These are phyloP conservation scores for Pelargonium australe DNA, from an alignment of 441 rosid genomes.

Conservation along the genomic window DNA sequence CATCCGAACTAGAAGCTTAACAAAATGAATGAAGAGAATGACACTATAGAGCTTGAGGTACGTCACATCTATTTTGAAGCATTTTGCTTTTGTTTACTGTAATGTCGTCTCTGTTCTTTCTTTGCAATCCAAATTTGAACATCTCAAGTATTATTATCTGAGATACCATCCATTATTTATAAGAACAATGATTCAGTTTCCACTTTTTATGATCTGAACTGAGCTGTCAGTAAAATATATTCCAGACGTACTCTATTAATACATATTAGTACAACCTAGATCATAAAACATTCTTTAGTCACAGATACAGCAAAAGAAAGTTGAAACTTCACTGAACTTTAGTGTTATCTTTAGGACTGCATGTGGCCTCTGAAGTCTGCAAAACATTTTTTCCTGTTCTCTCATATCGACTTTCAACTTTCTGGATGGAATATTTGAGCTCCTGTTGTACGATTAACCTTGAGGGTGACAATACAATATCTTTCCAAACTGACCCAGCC, in stretches of 20 bases:
- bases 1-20: not conserved
- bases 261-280: constrained; percentile 18
- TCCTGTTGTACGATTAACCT: constrained; percentile 41
- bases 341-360: not conserved
- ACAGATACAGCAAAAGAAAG: constrained; percentile 12
- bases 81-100: not conserved
- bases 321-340: constrained; percentile 11
- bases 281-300: constrained; percentile 16
- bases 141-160: not conserved
- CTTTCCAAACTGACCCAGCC: constrained; percentile 64
- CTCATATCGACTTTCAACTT: constrained; percentile 29
- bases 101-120: not conserved
- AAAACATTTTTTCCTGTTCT: not conserved
- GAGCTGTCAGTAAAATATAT: constrained; percentile 11
- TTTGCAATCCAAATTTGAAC: not conserved
- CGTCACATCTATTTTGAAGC: not conserved
- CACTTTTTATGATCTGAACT: constrained; percentile 12
- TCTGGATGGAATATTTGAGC: constrained; percentile 36
- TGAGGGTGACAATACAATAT: constrained; percentile 38
- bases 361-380: constrained; percentile 3
- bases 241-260: constrained; percentile 11
- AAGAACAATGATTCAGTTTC: constrained; percentile 12
- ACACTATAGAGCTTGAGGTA: not conserved
- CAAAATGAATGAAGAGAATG: not conserved
- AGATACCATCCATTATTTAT: constrained; percentile 5